Evolutionary conservation across 2,329 filamentous ascomycete species (phyloP), one percentile per base, ranked within the genome.

Genomic region (Zasmidium citrigriseum): DNA sequence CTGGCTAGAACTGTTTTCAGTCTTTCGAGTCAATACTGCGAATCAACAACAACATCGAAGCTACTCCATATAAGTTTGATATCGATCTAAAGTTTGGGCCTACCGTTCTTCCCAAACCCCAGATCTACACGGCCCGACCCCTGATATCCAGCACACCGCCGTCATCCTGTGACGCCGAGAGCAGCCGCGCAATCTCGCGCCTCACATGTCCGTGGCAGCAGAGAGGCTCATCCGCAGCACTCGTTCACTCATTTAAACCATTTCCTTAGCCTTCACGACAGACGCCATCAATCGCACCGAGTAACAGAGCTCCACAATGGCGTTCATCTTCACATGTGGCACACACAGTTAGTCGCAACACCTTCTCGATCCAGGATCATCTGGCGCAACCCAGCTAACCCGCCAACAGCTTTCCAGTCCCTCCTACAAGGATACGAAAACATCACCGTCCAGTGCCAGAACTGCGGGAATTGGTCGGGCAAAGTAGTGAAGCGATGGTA

Each of bases 371-470:
- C 29, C 21, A 22, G 52, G 22, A 27, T 46, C 9, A 12, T 44
- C 41, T 22, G 7, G 21, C 29, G 25, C 20, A 23, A 52, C 29
- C 24, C 48, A 25, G 41, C 55, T 52, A 54, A 60, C 58, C 21
- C 4, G 22, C 38, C 11, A 23, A 49, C 59, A 79, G 79, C 78
- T 47, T 83, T 83, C 73, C 73, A 74, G 12, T 77, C 72, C 4
- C 63, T 71, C 22, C 73, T 82, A 54, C 64, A 69, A 47, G 80
- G 78, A 63, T 78, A 80, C 64, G 80, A 82, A 63, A 73, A 80
- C 69, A 73, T 82, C 54, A 78, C 75, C 4, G 77, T 78, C 1
- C 78, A 78, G 70, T 83, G 81, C 64, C 78, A 80, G 65, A 81
- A 82, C 69, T 83, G 81, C 68, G 78, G 79, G 45, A 83, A 82